phyloP scores from a whole-genome alignment of 768 basidiomycete species.

The Xerocomellus chrysenteron region DNA sequence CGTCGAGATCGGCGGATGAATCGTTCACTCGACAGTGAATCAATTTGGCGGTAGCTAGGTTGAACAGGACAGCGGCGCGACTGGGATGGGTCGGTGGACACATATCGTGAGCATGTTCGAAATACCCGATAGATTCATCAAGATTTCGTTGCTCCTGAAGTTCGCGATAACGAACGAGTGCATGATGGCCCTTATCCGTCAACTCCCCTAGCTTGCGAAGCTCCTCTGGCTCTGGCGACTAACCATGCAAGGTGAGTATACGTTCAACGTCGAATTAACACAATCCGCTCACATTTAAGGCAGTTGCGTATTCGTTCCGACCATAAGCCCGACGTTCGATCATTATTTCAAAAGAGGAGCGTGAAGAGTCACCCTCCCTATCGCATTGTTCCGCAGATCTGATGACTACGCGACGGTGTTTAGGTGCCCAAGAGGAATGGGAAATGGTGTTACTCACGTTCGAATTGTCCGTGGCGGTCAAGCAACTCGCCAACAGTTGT shows the following conservation, averaged over 20 bases:
- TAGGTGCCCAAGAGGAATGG: background rate
- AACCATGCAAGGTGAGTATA: background rate
- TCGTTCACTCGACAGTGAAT: background rate
- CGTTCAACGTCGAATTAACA: background rate
- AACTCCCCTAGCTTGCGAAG: background rate
- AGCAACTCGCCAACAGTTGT: background rate
- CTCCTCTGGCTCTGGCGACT: background rate
- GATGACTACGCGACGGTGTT: background rate
- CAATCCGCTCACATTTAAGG: background rate
- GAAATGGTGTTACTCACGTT: background rate
- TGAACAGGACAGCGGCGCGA: slow-evolving; percentile 8
- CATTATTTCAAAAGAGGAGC: background rate
- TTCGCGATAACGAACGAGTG: background rate
- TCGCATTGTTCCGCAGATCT: background rate
- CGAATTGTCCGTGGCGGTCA: background rate
- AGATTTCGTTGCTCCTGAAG: slow-evolving; percentile 5
- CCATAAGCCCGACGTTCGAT: background rate
- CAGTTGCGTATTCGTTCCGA: background rate
- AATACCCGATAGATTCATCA: slow-evolving; percentile 17
- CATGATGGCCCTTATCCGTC: background rate
- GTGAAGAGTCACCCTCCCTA: too few relatives aligned
- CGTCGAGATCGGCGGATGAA: background rate
- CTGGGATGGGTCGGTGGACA: slow-evolving; percentile 13
- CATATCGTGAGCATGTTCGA: slow-evolving; percentile 11
- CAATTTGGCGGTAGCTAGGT: slow-evolving; percentile 3